These are phyloP conservation scores for Clavispora santaluciae DNA, from an alignment of 805 yeast genomes.

Conservation along the genomic window DNA sequence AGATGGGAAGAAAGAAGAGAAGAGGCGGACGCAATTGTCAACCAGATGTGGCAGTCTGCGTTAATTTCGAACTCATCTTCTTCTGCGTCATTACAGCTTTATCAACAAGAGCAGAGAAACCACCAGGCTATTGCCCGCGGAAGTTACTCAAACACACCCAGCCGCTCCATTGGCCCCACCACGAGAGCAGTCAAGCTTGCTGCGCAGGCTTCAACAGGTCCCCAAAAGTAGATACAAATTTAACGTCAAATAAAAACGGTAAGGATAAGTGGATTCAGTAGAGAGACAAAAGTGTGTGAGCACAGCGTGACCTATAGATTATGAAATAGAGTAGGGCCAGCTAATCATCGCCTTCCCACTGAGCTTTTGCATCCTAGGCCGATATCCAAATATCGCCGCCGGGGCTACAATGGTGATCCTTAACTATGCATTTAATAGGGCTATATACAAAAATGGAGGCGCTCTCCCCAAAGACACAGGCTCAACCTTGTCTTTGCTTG, in stretches of 20 bases:
- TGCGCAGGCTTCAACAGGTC: conserved; percentile 10
- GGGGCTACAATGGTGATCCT: neutral
- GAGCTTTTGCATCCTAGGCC: no score
- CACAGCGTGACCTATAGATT: no score
- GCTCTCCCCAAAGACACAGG: neutral
- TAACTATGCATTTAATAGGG: neutral
- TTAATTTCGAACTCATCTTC: conserved; percentile 17
- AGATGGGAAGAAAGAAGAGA: conserved; percentile 27
- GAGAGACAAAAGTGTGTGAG: no score
- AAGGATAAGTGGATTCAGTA: no score
- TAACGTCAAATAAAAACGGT: neutral
- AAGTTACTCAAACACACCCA: conserved; percentile 13
- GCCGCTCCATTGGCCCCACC: conserved; percentile 24
- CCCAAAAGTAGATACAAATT: neutral
- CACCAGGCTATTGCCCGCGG: conserved; percentile 1
- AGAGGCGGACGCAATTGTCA: conserved; percentile 22
- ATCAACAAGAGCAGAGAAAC: conserved; percentile 9
- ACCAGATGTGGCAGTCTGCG: conserved; percentile 40
- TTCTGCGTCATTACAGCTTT: conserved; percentile 6
- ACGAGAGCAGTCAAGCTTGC: conserved; percentile 35
- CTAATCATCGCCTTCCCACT: no score
- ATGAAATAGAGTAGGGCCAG: no score
- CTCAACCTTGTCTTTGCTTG: conserved; percentile 18
- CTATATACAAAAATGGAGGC: conserved; percentile 1
- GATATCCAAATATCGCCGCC: no score